A percentile compares a stretch with the other conserved stretches of the same genome.
These are phyloP conservation scores for Arthrobotrys sinensis DNA, from an alignment of 2,329 filamentous ascomycete species.

Conservation along the genomic window DNA sequence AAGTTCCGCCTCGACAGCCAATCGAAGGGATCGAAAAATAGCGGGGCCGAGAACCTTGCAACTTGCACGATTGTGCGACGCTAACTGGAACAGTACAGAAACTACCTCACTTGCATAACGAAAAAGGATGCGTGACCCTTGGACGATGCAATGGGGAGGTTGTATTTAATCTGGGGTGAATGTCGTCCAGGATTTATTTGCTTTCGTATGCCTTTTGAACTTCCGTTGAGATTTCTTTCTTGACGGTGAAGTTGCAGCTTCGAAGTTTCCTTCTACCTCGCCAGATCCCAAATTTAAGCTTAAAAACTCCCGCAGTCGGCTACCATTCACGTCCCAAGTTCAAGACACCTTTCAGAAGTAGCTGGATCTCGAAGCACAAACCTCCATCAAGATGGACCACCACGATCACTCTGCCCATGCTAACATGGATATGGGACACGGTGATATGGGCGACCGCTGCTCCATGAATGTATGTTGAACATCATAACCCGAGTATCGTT, in stretches of 20 bases:
- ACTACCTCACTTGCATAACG: slow-evolving; percentile 53
- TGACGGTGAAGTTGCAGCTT: not conserved
- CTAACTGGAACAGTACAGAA: slow-evolving; percentile 41
- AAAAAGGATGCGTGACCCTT: slow-evolving; percentile 14
- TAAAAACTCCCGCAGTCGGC: too few relatives aligned
- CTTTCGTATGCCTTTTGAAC: not conserved
- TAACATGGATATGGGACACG: slow-evolving; percentile 61
- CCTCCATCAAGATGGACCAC: slow-evolving; percentile 54
- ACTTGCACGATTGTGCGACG: slow-evolving; percentile 40
- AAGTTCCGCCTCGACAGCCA: slow-evolving; percentile 23
- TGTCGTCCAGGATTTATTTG: not conserved
- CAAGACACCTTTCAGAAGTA: slow-evolving; percentile 2
- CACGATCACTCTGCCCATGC: slow-evolving; percentile 53
- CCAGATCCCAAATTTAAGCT: not conserved
- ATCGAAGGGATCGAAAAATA: not conserved
- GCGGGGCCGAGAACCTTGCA: slow-evolving; percentile 17
- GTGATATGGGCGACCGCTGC: slow-evolving; percentile 62
- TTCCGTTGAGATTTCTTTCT: not conserved
- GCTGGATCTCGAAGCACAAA: not conserved
- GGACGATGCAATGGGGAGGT: slow-evolving; percentile 1
- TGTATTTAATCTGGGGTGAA: slow-evolving; percentile 17
- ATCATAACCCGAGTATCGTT: not conserved
- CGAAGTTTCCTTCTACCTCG: too few relatives aligned
- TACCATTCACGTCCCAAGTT: too few relatives aligned
- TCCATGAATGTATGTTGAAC: slow-evolving; percentile 63